Percentiles rank a stretch among this genome's conserved stretches.
These are phyloP conservation scores for Aspergillus sp. DNA, from an alignment of 2,329 filamentous ascomycete genomes.

Conservation along the genomic window DNA sequence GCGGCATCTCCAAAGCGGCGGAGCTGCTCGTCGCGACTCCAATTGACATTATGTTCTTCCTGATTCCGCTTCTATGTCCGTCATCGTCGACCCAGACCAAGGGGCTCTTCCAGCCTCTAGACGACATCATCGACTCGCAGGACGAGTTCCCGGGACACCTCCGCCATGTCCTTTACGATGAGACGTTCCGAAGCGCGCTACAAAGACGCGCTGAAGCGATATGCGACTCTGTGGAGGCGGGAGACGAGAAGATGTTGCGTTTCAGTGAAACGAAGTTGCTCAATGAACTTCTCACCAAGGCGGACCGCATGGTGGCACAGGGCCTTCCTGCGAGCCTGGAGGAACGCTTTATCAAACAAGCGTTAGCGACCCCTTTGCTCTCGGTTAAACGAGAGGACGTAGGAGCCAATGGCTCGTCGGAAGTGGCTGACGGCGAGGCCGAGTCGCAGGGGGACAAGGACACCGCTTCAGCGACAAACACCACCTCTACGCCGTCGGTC, in stretches of 20 bases:
- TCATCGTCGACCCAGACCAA: slow-evolving; percentile 37
- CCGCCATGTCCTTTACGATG: slow-evolving; percentile 38
- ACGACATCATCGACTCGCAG: slow-evolving; percentile 49
- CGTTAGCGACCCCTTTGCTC: slow-evolving; percentile 72
- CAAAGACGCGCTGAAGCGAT: slow-evolving; percentile 66
- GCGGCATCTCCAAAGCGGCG: slow-evolving; percentile 63
- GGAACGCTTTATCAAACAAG: slow-evolving; percentile 74
- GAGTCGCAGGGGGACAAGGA: slow-evolving; percentile 26
- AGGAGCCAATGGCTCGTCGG: slow-evolving; percentile 21
- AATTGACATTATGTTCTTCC: slow-evolving; percentile 78
- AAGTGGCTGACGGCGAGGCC: slow-evolving; percentile 22
- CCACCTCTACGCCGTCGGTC: slow-evolving; percentile 31
- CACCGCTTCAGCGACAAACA: slow-evolving; percentile 28
- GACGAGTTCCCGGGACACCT: slow-evolving; percentile 42
- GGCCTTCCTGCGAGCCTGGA: slow-evolving; percentile 79
- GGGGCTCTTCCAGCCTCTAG: slow-evolving; percentile 46
- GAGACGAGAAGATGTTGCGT: slow-evolving; percentile 81
- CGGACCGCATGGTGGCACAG: slow-evolving; percentile 61
- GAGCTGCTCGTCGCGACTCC: slow-evolving; percentile 81
- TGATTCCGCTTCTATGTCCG: slow-evolving; percentile 68
- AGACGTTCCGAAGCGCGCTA: slow-evolving; percentile 46
- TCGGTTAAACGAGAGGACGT: slow-evolving; percentile 60
- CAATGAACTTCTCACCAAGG: slow-evolving; percentile 66
- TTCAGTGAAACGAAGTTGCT: slow-evolving; percentile 71
- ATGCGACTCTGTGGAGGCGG: slow-evolving; percentile 80